Conservation (phyloP, 208 protist genomes). For the Leishmania braziliensis region DNA sequence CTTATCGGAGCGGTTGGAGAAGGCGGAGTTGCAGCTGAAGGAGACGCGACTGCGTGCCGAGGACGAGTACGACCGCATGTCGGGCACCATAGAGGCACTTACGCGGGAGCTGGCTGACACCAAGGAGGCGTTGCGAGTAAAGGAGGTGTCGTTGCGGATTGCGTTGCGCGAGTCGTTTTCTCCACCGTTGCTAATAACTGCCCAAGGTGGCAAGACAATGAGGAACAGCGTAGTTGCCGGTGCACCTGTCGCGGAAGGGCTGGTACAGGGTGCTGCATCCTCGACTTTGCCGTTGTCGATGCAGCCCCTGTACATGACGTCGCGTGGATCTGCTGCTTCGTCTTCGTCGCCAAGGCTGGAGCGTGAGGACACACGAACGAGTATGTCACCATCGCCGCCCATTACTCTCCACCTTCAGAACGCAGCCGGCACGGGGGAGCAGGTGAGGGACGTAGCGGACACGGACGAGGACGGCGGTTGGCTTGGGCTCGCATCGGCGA, state of each 20-base stretch:
- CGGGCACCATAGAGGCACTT: slow-evolving; percentile 19
- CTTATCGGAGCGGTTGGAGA: slow-evolving; percentile 31
- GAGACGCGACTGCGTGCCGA: slow-evolving; percentile 26
- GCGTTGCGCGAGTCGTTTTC: slow-evolving; percentile 36
- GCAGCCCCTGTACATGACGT: background rate
- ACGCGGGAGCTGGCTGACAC: slow-evolving; percentile 27
- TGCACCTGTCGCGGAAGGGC: background rate
- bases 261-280: background rate
- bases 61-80: slow-evolving; percentile 31
- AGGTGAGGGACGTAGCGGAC: background rate
- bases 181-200: slow-evolving; percentile 3
- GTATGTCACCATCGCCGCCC: slow-evolving; percentile 7
- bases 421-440: background rate
- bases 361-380: background rate
- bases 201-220: background rate
- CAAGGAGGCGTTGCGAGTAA: slow-evolving; percentile 35
- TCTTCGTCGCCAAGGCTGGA: background rate
- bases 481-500: background rate
- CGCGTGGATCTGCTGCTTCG: background rate
- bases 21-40: slow-evolving; percentile 31
- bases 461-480: background rate
- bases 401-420: slow-evolving; percentile 1
- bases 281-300: slow-evolving; percentile 1
- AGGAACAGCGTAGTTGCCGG: background rate
- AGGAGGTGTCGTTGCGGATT: slow-evolving; percentile 52